Percentiles rank a stretch among this genome's conserved stretches.
These are phyloP conservation scores for Mycena vitilis DNA, from an alignment of 768 basidiomycete species.

Conservation along the genomic window DNA sequence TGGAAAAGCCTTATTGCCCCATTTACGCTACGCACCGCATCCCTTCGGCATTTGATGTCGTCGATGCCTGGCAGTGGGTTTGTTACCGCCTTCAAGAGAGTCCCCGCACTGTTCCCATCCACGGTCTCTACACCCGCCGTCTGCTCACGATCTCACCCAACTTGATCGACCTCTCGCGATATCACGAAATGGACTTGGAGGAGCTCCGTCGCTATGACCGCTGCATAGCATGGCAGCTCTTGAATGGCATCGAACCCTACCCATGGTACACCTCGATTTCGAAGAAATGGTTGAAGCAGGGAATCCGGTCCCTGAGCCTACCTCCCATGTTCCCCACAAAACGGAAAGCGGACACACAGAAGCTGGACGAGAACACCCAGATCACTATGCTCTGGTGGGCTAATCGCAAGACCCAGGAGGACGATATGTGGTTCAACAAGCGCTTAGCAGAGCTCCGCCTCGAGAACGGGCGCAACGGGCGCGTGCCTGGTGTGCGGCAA, in stretches of 20 bases:
- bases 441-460: not conserved
- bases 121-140: conserved; percentile 26
- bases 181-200: conserved; percentile 34
- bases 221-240: conserved; percentile 13
- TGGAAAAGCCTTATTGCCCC: not conserved
- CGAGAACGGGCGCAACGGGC: not conserved
- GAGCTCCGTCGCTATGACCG: conserved; percentile 35
- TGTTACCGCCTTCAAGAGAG: conserved; percentile 23
- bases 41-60: not conserved
- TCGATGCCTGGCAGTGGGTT: not conserved
- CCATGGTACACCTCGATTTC: conserved; percentile 20
- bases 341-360: too few species aligned
- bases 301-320: too few species aligned
- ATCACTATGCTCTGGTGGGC: too few species aligned
- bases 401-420: not conserved
- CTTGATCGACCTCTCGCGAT: conserved; percentile 29
- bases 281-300: too few species aligned
- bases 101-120: conserved; percentile 33
- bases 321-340: too few species aligned
- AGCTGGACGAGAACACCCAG: too few species aligned
- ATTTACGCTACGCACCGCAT: conserved; percentile 28
- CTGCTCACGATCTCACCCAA: conserved; percentile 27
- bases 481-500: not conserved
- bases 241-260: conserved; percentile 29
- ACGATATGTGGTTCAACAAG: conserved; percentile 5